phyloP scores from a whole-genome alignment of 805 yeast species.

The Candida tammaniensis region DNA sequence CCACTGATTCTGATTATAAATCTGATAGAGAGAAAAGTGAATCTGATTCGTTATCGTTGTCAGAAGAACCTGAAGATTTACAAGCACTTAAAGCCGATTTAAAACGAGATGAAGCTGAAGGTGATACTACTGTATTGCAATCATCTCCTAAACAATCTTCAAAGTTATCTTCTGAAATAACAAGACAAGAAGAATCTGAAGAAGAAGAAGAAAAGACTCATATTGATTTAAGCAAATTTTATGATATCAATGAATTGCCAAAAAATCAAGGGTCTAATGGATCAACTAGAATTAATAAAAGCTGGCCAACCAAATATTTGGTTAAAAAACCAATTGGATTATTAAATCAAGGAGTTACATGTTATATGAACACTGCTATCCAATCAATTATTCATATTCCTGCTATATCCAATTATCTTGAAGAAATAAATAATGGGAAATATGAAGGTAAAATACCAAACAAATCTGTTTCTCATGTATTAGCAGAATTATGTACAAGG shows the following conservation, averaged over 20 bases:
- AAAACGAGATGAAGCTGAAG: slow-evolving; percentile 16
- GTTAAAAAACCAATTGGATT: slow-evolving; percentile 68
- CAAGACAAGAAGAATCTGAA: slow-evolving; percentile 20
- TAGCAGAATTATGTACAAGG: slow-evolving; percentile 65
- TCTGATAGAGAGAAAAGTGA: slow-evolving; percentile 9
- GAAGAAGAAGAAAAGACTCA: neutral
- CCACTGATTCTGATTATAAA: slow-evolving; percentile 9
- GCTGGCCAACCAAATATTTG: slow-evolving; percentile 58
- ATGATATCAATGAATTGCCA: slow-evolving; percentile 53
- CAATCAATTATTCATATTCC: slow-evolving; percentile 91
- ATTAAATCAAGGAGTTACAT: slow-evolving; percentile 89
- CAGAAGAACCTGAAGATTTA: slow-evolving; percentile 16
- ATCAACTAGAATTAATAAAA: slow-evolving; percentile 60
- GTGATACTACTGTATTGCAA: slow-evolving; percentile 3
- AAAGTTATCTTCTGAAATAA: neutral
- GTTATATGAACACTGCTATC: slow-evolving; percentile 94
- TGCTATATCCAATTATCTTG: slow-evolving; percentile 79
- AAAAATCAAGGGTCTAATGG: slow-evolving; percentile 65
- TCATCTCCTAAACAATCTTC: neutral
- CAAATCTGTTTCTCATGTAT: slow-evolving; percentile 59
- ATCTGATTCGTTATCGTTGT: slow-evolving; percentile 9
- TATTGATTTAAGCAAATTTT: slow-evolving; percentile 35
- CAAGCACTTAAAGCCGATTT: slow-evolving; percentile 17
- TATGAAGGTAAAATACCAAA: slow-evolving; percentile 44
- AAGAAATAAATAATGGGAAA: slow-evolving; percentile 58